Evolutionary conservation across 345 rosid species (phyloP), one percentile per base, ranked within the genome.

Genomic region (Boechera divaricarpa): DNA sequence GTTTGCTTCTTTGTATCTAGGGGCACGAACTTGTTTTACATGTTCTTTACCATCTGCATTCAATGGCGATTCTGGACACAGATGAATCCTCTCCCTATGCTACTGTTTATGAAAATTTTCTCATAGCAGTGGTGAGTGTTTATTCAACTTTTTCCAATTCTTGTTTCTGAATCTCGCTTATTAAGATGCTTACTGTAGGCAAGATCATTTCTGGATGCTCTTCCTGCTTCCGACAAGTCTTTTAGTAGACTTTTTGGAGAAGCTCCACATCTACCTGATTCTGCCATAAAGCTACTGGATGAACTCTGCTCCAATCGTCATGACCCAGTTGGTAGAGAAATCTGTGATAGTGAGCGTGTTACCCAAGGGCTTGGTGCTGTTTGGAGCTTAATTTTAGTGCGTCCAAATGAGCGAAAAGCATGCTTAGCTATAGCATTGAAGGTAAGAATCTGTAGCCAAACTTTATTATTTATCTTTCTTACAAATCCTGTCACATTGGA

Each of bases 301-400:
- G 85, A 89, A 70, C 87, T 95, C 80, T 95, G 99, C 90, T 86
- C 83, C 77, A 86, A 83, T 77, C 85, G 85, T 77, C 78, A 83
- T 85, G 94, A 86, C 83, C 74, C 78, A 59, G 71, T 70, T 67
- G 94, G 91, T 60, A 88, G 82, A 80, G 89, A 84, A 77, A 73
- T 82, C 53, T 83, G 84, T 63, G 99, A 91, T 79, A 82, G 86
- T 65, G 97, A 95, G 77, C 97, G 94, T 77, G 91, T 95, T 38
- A 92, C 98, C 45, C 99, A 95, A 78, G 99, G 98, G 52, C 97
- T 95, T 73, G 98, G 97, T 77, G 92, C 95, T 38, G 97, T 89
- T 32, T 95, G 99, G 99, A 86, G 98, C 85, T 86, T 95, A 83
- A 89, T 95, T 83, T 73, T 91, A 83, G 96, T 92, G 51, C 97